phyloP scores from a whole-genome alignment of 2,329 filamentous ascomycete genomes.

The Neopestalotiopsis clavispora region DNA sequence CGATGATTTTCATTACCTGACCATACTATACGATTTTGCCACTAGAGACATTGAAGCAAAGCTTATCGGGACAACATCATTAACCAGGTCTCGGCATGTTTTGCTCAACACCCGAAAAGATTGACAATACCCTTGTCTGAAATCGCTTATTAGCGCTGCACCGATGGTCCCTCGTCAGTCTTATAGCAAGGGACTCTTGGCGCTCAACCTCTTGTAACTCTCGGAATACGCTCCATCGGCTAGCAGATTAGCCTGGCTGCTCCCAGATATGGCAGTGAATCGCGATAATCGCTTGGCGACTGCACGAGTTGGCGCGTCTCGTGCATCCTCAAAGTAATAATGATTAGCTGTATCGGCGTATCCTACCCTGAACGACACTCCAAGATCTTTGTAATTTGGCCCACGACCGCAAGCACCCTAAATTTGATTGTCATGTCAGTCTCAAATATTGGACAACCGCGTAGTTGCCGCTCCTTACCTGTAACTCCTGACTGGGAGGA shows the following conservation, averaged over 20 bases:
- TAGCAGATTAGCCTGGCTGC: background rate
- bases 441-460: too few species aligned
- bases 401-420: constrained; percentile 10
- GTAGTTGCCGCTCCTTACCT: background rate
- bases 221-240: constrained; percentile 4
- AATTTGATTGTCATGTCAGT: background rate
- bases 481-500: constrained; percentile 7
- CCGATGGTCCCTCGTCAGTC: background rate
- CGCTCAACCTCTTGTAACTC: constrained; percentile 10
- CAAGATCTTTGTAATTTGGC: background rate
- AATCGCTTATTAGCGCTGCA: background rate
- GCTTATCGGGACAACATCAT: background rate
- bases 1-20: background rate
- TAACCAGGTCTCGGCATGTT: too few species aligned
- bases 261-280: background rate
- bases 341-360: constrained; percentile 7
- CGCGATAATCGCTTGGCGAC: constrained; percentile 2
- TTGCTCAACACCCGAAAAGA: too few species aligned
- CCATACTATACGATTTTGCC: background rate
- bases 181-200: constrained; percentile 4
- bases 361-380: background rate
- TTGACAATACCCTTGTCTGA: too few species aligned
- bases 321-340: constrained; percentile 11
- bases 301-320: background rate
- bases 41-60: background rate